Base-by-base conservation (phyloP, 805 yeast species). In the Saccharomycopsis vini region DNA sequence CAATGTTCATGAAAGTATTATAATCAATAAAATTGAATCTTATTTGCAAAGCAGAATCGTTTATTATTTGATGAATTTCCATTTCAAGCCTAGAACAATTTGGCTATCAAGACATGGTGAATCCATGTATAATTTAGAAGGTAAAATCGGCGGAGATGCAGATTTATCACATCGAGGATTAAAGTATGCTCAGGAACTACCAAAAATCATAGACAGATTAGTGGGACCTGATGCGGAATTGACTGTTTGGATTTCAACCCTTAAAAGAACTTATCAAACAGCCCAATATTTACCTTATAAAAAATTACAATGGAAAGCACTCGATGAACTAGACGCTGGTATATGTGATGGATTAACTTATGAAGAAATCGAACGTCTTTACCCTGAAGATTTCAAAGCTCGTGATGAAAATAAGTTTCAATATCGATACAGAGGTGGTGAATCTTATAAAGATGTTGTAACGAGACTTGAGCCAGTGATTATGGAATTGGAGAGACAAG, bases 31-130 rank as follows among this genome's bases (percentile, higher is more conserved):
- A 49, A 88, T 92, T 52, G 87, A 85, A 60, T 78, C 89, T 20
- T 92, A 92, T 60, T 66, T 90, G 55, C 95, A 92, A 62, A 80
- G 92, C 50, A 75, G 97, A 55, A 88, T 92, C 50, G 97, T 89
- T 16, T 92, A 88, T 63, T 92, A 88, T 59, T 86, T 92, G 34
- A 89, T 92, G 96, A 92, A 92, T 58, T 67, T 92, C 53, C 97
- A 89, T 61, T 84, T 88, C 54, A 85, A 86, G 59, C 95, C 96
- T 22, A 74, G 97, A 50, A 75, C 81, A 51, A 88, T 92, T 49
- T 92, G 95, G 90, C 70, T 92, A 39, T 85, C 95, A 39, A 76
- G 98, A 54, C 98, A 92, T 57, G 98, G 98, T 22, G 98, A 92
- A 64, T 82, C 95, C 2, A 79, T 79, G 59, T 92, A 81, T 65